These are phyloP conservation scores for Quercus ilex DNA, from an alignment of 306 rosid species.

Conservation along the genomic window DNA sequence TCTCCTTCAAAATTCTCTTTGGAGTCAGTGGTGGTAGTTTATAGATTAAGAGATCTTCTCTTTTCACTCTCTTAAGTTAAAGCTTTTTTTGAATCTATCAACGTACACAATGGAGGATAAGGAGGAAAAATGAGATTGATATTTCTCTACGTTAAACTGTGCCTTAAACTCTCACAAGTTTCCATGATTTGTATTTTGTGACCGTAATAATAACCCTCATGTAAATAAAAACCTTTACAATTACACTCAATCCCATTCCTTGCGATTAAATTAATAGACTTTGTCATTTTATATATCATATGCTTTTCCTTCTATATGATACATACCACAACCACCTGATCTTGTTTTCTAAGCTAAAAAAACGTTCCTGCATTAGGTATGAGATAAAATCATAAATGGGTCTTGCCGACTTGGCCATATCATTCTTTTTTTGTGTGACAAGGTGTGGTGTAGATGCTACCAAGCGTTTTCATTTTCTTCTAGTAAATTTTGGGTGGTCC, in stretches of 20 bases:
- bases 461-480: slow-evolving; percentile 6
- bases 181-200: neutral
- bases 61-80: slow-evolving; percentile 26
- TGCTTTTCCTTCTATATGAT: neutral
- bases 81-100: slow-evolving; percentile 17
- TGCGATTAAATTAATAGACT: neutral
- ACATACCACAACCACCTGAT: no score
- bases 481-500: slow-evolving; percentile 10
- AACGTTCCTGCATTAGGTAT: no score
- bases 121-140: slow-evolving; percentile 38
- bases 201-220: neutral
- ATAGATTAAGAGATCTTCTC: slow-evolving; percentile 27
- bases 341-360: neutral
- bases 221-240: neutral
- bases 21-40: slow-evolving; percentile 19
- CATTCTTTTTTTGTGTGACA: neutral
- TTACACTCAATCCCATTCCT: neutral
- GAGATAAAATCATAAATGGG: no score
- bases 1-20: slow-evolving; percentile 36
- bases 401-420: neutral
- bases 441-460: slow-evolving; percentile 5
- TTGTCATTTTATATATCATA: neutral
- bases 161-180: slow-evolving; percentile 14
- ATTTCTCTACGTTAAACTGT: slow-evolving; percentile 40
- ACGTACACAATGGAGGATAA: slow-evolving; percentile 35